These are phyloP conservation scores for Berkeleyomyces basicola DNA, from an alignment of 2,329 filamentous ascomycete genomes.

Conservation along the genomic window DNA sequence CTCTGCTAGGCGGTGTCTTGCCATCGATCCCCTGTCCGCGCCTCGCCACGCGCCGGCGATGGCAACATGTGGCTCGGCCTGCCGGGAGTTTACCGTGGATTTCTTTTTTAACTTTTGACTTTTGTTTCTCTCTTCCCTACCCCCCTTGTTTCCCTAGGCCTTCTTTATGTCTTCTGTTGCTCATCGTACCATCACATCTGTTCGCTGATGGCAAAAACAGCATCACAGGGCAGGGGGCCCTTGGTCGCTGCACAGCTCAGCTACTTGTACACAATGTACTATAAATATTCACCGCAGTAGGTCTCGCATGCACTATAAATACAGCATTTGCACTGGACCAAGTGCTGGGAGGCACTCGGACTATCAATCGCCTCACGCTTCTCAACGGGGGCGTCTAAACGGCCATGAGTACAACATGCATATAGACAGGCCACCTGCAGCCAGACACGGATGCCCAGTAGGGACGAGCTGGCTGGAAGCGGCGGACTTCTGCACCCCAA, in stretches of 20 bases:
- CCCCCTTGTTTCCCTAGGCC: no score
- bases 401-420: neutral
- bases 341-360: neutral
- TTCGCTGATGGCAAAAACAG: no score
- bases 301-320: neutral
- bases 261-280: neutral
- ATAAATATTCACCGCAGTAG: neutral
- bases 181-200: no score
- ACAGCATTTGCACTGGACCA: neutral
- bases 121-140: neutral
- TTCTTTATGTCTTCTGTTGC: no score
- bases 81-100: neutral
- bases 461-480: neutral
- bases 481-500: neutral
- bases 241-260: neutral
- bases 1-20: neutral
- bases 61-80: neutral
- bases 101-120: neutral
- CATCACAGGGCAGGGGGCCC: no score
- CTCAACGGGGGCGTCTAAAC: neutral
- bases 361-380: neutral
- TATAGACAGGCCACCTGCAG: neutral
- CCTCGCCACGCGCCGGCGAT: neutral
- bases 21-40: no score
- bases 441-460: neutral